Percentiles rank a stretch among this genome's conserved stretches.
Conservation (phyloP, 202 grass and related monocot species). For the Elaeis oleifera region DNA sequence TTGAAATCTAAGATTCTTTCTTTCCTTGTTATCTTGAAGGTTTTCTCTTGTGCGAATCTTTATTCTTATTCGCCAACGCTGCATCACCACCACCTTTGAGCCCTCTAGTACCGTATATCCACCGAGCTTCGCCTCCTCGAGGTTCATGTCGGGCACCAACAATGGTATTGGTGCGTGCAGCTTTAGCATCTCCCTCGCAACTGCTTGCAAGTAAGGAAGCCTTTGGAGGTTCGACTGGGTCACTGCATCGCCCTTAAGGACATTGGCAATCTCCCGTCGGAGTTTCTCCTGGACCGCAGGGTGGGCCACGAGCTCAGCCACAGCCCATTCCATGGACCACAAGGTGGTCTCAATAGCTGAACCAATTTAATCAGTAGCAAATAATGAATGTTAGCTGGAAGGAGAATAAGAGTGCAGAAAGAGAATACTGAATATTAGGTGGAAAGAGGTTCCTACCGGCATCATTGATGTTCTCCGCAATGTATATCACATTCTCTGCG, state of each 20-base stretch:
- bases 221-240: constrained; percentile 25
- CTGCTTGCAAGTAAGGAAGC: constrained; percentile 32
- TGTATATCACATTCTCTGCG: constrained; percentile 28
- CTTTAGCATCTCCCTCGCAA: constrained; percentile 27
- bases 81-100: constrained; percentile 27
- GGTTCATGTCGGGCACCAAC: constrained; percentile 34
- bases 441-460: constrained; percentile 16
- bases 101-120: constrained; percentile 30
- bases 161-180: constrained; percentile 31
- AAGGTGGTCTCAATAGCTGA: constrained; percentile 35
- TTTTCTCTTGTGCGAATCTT: no score
- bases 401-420: no score
- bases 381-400: no score
- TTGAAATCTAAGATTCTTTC: no score
- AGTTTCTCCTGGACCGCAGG: constrained; percentile 24
- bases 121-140: constrained; percentile 34
- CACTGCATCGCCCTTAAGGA: constrained; percentile 16
- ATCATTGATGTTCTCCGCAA: constrained; percentile 38
- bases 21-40: no score
- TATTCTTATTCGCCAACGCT: no score
- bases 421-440: no score
- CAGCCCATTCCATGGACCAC: constrained; percentile 35
- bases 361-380: not conserved
- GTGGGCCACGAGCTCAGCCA: constrained; percentile 30
- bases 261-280: constrained; percentile 22